A percentile compares a stretch with the other conserved stretches of the same genome.
Evolutionary conservation across 208 protist genomes (phyloP).

Genomic region (Leishmania amazonensis): DNA sequence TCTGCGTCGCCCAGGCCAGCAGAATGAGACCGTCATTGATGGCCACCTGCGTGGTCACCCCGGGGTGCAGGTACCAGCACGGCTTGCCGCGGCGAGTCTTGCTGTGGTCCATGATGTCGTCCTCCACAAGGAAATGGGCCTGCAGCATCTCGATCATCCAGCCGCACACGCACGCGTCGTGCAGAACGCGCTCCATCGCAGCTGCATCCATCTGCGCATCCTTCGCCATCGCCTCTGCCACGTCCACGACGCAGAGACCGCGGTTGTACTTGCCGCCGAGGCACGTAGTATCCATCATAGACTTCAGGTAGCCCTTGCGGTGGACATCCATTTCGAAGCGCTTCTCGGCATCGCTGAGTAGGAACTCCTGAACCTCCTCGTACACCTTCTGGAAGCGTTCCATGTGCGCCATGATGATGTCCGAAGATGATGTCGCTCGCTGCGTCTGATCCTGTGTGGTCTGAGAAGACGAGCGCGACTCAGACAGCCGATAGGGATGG

Average conservation of each 20-base stretch:
- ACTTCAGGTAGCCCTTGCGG: slow-evolving; percentile 69
- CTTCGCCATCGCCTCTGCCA: slow-evolving; percentile 59
- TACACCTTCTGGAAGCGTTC: slow-evolving; percentile 81
- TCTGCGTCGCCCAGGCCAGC: slow-evolving; percentile 88
- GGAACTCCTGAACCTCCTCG: slow-evolving; percentile 73
- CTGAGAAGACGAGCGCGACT: neutral
- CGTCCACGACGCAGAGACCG: slow-evolving; percentile 82
- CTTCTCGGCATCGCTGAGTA: slow-evolving; percentile 46
- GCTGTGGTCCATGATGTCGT: slow-evolving; percentile 98
- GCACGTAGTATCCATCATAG: slow-evolving; percentile 89
- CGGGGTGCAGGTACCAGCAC: slow-evolving; percentile 94
- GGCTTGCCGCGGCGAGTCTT: slow-evolving; percentile 94
- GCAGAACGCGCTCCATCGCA: slow-evolving; percentile 52
- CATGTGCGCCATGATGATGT: slow-evolving; percentile 45
- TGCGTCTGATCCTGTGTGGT: neutral
- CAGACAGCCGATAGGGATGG: neutral
- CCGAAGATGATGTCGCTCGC: neutral
- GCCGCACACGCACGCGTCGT: slow-evolving; percentile 93
- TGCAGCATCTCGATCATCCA: slow-evolving; percentile 96
- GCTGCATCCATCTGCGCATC: slow-evolving; percentile 57
- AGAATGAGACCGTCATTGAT: slow-evolving; percentile 97
- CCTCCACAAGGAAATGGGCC: slow-evolving; percentile 97
- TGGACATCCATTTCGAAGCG: slow-evolving; percentile 79
- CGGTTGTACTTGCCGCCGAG: slow-evolving; percentile 92
- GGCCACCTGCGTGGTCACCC: slow-evolving; percentile 92